Conservation (phyloP, 768 basidiomycete species). For the Lactarius deliciosus region DNA sequence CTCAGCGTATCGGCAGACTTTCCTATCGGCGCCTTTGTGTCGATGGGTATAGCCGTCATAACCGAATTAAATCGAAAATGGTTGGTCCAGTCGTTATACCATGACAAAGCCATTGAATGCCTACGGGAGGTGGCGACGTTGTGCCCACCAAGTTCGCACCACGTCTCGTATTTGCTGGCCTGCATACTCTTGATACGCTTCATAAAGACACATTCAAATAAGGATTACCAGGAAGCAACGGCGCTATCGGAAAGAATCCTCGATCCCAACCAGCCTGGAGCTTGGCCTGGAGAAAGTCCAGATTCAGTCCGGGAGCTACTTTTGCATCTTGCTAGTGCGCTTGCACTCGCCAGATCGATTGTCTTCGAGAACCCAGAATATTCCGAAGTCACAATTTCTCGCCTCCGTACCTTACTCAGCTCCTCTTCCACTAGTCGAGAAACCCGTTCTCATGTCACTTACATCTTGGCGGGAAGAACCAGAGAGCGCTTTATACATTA, state of each 20-base stretch:
- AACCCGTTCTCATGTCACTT: too few relatives aligned
- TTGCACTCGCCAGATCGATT: neutral
- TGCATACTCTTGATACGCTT: fast-evolving
- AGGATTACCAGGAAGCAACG: slow-evolving; percentile 14
- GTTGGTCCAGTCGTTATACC: neutral
- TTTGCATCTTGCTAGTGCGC: neutral
- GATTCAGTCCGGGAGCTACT: neutral
- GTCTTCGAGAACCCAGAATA: slow-evolving; percentile 4
- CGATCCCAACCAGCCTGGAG: neutral
- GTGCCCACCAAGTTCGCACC: neutral
- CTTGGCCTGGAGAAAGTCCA: neutral
- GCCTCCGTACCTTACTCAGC: neutral
- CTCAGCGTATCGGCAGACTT: neutral
- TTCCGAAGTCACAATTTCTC: slow-evolving; percentile 5
- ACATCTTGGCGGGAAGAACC: too few relatives aligned
- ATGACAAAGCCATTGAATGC: neutral
- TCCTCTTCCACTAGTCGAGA: neutral
- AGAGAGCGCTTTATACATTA: neutral
- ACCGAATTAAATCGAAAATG: neutral
- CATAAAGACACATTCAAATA: neutral
- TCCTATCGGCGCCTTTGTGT: neutral
- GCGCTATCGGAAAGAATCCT: neutral
- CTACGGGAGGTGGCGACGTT: neutral
- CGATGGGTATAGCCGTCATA: neutral
- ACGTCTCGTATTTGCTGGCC: neutral